Evolutionary conservation across 805 yeast species (phyloP).

Genomic region (Wickerhamomyces kurtzmanii): DNA sequence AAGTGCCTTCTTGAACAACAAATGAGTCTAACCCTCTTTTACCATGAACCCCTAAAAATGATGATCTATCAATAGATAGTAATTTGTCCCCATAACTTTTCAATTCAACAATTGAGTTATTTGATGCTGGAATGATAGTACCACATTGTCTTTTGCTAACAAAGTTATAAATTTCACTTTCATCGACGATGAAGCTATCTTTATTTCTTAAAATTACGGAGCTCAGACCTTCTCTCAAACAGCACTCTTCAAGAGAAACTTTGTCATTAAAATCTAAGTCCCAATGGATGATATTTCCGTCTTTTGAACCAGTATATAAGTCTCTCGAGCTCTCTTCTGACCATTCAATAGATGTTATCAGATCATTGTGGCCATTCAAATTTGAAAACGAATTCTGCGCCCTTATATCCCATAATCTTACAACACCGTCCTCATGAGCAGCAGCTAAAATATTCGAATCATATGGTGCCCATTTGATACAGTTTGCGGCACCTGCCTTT

Average conservation of each 20-base stretch:
- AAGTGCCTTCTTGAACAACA: slow-evolving; percentile 11
- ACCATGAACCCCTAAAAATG: slow-evolving; percentile 47
- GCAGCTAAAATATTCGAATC: slow-evolving; percentile 58
- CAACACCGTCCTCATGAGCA: slow-evolving; percentile 44
- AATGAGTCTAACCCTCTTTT: slow-evolving; percentile 17
- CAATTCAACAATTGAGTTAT: slow-evolving; percentile 36
- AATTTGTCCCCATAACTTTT: slow-evolving; percentile 29
- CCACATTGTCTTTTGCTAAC: slow-evolving; percentile 45
- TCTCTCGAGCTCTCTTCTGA: slow-evolving; percentile 33
- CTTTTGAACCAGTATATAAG: slow-evolving; percentile 54
- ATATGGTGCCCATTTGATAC: slow-evolving; percentile 53
- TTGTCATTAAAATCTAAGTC: slow-evolving; percentile 31
- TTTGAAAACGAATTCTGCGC: slow-evolving; percentile 40
- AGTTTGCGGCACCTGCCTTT: slow-evolving; percentile 24
- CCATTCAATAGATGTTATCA: slow-evolving; percentile 56
- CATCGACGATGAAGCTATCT: slow-evolving; percentile 16
- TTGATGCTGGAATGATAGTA: slow-evolving; percentile 51
- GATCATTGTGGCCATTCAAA: slow-evolving; percentile 46
- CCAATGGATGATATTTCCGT: slow-evolving; percentile 61
- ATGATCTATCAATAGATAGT: slow-evolving; percentile 42
- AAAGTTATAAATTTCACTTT: slow-evolving; percentile 19
- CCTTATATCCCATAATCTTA: slow-evolving; percentile 72
- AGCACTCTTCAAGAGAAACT: slow-evolving; percentile 29
- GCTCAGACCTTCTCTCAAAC: slow-evolving; percentile 34
- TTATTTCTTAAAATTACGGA: slow-evolving; percentile 27